These are phyloP conservation scores for Boechera divaricarpa DNA, from an alignment of 345 rosid species.

Conservation along the genomic window DNA sequence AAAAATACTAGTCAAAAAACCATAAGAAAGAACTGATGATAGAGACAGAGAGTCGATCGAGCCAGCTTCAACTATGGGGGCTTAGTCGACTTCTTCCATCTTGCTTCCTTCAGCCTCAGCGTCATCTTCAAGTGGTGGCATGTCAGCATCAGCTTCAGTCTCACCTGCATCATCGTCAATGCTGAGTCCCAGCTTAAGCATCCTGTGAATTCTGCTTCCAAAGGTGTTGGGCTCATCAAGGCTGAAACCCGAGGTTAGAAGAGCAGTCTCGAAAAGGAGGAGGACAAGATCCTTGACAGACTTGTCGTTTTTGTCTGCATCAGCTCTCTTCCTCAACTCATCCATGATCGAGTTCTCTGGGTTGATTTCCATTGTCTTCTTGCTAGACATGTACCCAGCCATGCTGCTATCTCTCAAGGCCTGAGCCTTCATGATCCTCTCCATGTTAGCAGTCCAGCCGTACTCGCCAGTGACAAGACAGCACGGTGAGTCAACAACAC, in stretches of 20 bases:
- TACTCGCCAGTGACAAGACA: conserved; percentile 87
- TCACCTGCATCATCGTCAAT: conserved; percentile 81
- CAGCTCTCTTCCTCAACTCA: conserved; percentile 87
- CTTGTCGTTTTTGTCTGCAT: conserved; percentile 80
- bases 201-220: conserved; percentile 86
- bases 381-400: conserved; percentile 92
- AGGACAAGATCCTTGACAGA: conserved; percentile 88
- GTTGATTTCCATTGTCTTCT: conserved; percentile 93
- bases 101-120: conserved; percentile 81
- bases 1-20: neutral
- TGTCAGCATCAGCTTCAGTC: conserved; percentile 56
- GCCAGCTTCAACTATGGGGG: conserved; percentile 13
- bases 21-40: neutral
- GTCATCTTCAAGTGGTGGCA: conserved; percentile 83
- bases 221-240: conserved; percentile 91
- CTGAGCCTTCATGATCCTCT: conserved; percentile 90
- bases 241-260: conserved; percentile 89
- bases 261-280: conserved; percentile 77
- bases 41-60: neutral
- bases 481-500: conserved; percentile 88
- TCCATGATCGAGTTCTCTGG: conserved; percentile 88
- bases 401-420: conserved; percentile 86
- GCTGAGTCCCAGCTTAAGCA: conserved; percentile 83
- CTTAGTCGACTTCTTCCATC: conserved; percentile 94
- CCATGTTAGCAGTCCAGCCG: conserved; percentile 95